Conservation (phyloP, 169 alveolate species). For the Perkinsus chesapeaki region DNA sequence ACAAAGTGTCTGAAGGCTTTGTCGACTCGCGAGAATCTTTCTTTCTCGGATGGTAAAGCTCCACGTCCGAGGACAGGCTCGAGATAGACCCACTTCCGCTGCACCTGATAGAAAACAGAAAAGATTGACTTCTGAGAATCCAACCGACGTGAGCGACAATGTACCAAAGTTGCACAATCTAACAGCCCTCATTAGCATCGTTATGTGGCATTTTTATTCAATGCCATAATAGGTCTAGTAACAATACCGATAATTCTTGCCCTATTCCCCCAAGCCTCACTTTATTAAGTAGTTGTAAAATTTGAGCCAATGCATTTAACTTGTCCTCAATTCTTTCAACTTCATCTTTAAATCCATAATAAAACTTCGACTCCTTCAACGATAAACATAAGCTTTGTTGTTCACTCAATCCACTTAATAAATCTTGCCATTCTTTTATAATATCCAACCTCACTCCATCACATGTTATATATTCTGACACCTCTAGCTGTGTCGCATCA, state of each 20-base stretch:
- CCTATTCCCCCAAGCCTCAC: slow-evolving; percentile 20
- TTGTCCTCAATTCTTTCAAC: slow-evolving; percentile 69
- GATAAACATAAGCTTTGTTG: slow-evolving; percentile 68
- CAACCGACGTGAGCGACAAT: neutral
- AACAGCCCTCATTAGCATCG: too few species aligned
- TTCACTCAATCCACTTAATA: slow-evolving; percentile 78
- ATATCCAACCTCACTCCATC: slow-evolving; percentile 70
- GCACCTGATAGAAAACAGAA: neutral
- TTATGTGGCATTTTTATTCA: too few species aligned
- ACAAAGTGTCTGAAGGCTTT: slow-evolving; percentile 55
- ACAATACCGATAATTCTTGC: too few species aligned
- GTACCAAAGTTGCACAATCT: too few species aligned
- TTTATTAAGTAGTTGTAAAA: slow-evolving; percentile 59
- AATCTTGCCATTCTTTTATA: slow-evolving; percentile 85
- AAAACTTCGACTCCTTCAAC: slow-evolving; percentile 71
- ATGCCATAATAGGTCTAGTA: too few species aligned
- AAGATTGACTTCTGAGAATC: neutral
- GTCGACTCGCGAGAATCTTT: slow-evolving; percentile 78
- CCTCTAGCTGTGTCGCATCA: slow-evolving; percentile 73
- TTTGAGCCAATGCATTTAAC: slow-evolving; percentile 71
- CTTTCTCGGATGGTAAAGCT: slow-evolving; percentile 80
- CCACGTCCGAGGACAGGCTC: slow-evolving; percentile 88
- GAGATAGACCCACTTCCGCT: slow-evolving; percentile 85
- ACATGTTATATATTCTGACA: slow-evolving; percentile 60
- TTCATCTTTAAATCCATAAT: slow-evolving; percentile 68